Evolutionary conservation across 768 basidiomycete species (phyloP), one percentile per base, ranked within the genome.

Genomic region (Coprinellus aureogranulatus): DNA sequence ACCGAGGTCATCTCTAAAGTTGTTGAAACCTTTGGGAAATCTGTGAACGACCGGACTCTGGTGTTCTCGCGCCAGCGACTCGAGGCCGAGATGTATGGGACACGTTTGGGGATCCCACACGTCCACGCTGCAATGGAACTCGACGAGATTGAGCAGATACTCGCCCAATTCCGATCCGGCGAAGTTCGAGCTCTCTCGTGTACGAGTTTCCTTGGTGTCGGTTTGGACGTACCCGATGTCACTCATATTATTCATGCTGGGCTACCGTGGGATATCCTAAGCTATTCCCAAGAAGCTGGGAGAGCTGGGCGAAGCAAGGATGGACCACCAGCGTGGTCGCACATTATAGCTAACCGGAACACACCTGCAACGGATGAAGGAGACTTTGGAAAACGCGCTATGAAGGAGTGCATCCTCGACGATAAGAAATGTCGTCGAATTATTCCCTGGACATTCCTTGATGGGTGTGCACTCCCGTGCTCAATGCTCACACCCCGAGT

Each of bases 171-270:
- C 22, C 25, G 53, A 2, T 16, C 40, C 3, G 42, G 42, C 5
- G 16, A 9, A 2, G 22, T 26, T 10, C 6, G 26, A 2, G 42
- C 40, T 2, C 4, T 54, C n/a, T 34, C 30, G 2, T 25, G 31
- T n/a, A 54, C 41, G 8, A 40, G 14, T 40, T 40, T 44, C 22
- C 42, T 54, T 4, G 53, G 41, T 5, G 53, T 54, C 2, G 53
- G 53, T 4, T 22, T 54, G 8, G 42, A 54, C 42, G 53, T 54
- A 4, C 53, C 53, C 12, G 53, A 22, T 28, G 53, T 54, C 25
- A 44, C 25, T 12, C 42, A 45, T 22, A 27, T 54, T 18, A 54
- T 54, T 22, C 53, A 54, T 54, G 53, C 42, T 12, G 53, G 53
- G 4, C 14, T 54, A n/a, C 53, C 53, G 2, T 20, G 37, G 26